A percentile compares a stretch with the other conserved stretches of the same genome.
Conservation (phyloP, 2,329 filamentous ascomycete species). For the Pseudogymnoascus sp. region DNA sequence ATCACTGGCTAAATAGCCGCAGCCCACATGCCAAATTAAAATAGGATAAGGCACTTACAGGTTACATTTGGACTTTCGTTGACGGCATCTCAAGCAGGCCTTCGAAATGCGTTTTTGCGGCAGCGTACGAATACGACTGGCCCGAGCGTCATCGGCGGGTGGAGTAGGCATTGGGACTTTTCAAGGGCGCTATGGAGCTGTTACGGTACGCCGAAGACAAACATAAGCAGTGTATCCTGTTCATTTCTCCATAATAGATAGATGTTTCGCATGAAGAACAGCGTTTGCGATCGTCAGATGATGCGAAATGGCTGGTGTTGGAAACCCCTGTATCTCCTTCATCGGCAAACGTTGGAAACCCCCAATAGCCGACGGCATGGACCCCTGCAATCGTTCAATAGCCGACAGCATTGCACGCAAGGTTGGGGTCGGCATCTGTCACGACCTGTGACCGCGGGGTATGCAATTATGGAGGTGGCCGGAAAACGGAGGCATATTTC, state of each 20-base stretch:
- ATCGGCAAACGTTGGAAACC: background rate
- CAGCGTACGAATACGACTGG: background rate
- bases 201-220: background rate
- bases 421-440: background rate
- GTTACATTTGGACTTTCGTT: conserved; percentile 21
- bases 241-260: background rate
- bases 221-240: background rate
- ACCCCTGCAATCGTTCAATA: background rate
- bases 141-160: background rate
- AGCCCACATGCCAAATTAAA: background rate
- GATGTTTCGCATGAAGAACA: background rate
- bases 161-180: background rate
- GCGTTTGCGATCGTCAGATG: background rate
- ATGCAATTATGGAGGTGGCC: background rate
- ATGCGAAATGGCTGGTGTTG: background rate
- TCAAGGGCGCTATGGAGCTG: background rate
- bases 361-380: background rate
- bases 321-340: background rate
- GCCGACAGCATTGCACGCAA: background rate
- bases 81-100: conserved; percentile 21
- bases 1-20: background rate
- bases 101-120: conserved; percentile 18
- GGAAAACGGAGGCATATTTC: background rate
- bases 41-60: conserved; percentile 15
- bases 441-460: background rate